A percentile compares a stretch with the other conserved stretches of the same genome.
Evolutionary conservation across 2,329 filamentous ascomycete genomes (phyloP).

Genomic region (Pseudogymnoascus sp.): DNA sequence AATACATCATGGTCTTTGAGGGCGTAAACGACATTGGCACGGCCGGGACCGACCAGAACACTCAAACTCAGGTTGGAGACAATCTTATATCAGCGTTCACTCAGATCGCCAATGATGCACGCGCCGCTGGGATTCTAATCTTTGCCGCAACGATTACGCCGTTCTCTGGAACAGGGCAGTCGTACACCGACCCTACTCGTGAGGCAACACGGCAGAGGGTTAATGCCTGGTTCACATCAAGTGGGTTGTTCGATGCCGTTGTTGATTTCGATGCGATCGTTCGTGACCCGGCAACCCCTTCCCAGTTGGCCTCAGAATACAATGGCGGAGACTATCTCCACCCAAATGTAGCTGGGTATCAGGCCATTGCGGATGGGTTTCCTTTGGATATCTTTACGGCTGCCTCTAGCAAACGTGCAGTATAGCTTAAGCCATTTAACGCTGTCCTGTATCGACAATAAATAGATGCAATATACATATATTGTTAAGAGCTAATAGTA

Average conservation of each 20-base stretch:
- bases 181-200: constrained; percentile 45
- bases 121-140: constrained; percentile 45
- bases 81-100: constrained; percentile 48
- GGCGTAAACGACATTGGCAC: constrained; percentile 62
- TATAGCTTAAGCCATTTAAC: background rate
- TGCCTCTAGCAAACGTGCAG: constrained; percentile 8
- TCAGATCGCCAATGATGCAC: constrained; percentile 48
- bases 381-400: constrained; percentile 44
- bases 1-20: constrained; percentile 58
- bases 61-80: constrained; percentile 43
- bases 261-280: constrained; percentile 55
- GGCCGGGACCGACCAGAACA: constrained; percentile 34
- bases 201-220: constrained; percentile 49
- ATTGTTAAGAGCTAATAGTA: background rate
- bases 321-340: constrained; percentile 60
- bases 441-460: background rate
- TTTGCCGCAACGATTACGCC: constrained; percentile 61
- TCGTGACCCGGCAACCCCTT: constrained; percentile 40
- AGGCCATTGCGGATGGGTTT: constrained; percentile 50
- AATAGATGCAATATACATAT: constrained; percentile 12
- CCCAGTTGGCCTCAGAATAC: constrained; percentile 42
- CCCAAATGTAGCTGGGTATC: constrained; percentile 51
- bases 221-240: constrained; percentile 52
- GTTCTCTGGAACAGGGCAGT: constrained; percentile 44
- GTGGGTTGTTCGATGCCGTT: constrained; percentile 49